These are phyloP conservation scores for Fraxinus quadrangulata DNA, from an alignment of 257 asterid genomes.

Conservation along the genomic window DNA sequence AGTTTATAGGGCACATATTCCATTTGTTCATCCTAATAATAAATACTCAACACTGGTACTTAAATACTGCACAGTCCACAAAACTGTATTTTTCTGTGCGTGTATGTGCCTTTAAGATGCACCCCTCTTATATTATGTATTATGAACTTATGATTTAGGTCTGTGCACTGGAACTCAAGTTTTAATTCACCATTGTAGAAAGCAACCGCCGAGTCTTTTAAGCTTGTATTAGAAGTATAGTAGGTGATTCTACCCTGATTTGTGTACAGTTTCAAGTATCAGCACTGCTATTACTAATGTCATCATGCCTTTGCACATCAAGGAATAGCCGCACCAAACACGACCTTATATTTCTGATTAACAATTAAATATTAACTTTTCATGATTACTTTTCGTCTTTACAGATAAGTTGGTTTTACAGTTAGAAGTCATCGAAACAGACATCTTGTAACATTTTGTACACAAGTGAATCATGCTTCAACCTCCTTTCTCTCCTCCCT, in stretches of 20 bases:
- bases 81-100: too few species aligned
- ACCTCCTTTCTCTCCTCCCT: background rate
- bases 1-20: too few species aligned
- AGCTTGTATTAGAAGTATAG: background rate
- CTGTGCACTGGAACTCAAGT: background rate
- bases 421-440: background rate
- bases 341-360: background rate
- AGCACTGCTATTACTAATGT: background rate
- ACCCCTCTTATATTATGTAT: too few species aligned
- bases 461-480: background rate
- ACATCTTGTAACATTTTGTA: background rate
- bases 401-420: background rate
- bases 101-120: too few species aligned
- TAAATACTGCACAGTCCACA: too few species aligned
- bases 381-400: background rate
- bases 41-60: too few species aligned
- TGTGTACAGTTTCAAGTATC: background rate
- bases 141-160: too few species aligned
- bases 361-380: background rate
- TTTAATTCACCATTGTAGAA: background rate
- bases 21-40: too few species aligned
- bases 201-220: background rate
- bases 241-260: background rate
- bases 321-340: background rate
- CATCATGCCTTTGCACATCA: background rate